Evolutionary conservation across 2,329 filamentous ascomycete species (phyloP).

Genomic region (Ciborinia camelliae): DNA sequence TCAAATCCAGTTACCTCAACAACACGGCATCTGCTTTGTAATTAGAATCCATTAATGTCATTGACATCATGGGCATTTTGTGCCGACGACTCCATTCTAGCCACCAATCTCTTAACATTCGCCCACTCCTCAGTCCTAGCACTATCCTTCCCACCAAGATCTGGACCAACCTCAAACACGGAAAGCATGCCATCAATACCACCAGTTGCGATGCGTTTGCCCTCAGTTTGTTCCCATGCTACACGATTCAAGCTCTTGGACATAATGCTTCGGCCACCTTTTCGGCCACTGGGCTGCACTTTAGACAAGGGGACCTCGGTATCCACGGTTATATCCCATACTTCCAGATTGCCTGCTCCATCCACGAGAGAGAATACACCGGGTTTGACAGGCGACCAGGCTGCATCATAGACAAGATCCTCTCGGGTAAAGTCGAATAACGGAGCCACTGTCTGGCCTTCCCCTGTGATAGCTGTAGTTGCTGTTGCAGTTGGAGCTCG

Average conservation of each 20-base stretch:
- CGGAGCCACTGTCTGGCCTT: conserved; percentile 59
- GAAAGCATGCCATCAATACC: conserved; percentile 88
- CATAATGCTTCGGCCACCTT: conserved; percentile 64
- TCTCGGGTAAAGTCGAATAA: conserved; percentile 89
- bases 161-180: conserved; percentile 84
- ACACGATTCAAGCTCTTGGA: conserved; percentile 90
- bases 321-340: conserved; percentile 93
- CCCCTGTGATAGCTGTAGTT: conserved; percentile 48
- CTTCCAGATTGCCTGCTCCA: conserved; percentile 83
- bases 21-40: neutral
- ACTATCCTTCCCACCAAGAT: conserved; percentile 80
- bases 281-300: conserved; percentile 66
- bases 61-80: conserved; percentile 26
- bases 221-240: conserved; percentile 88
- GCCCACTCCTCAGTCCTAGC: conserved; percentile 88
- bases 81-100: conserved; percentile 59
- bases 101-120: conserved; percentile 84
- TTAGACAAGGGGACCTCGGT: conserved; percentile 87
- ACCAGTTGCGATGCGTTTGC: conserved; percentile 81
- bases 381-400: conserved; percentile 91
- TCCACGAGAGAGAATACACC: conserved; percentile 94
- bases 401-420: conserved; percentile 93
- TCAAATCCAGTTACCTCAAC: conserved; percentile 4
- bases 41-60: conserved; percentile 21
- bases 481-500: conserved; percentile 73